Base-by-base conservation (phyloP, 768 basidiomycete genomes). In the Leucocoprinus leucothites region DNA sequence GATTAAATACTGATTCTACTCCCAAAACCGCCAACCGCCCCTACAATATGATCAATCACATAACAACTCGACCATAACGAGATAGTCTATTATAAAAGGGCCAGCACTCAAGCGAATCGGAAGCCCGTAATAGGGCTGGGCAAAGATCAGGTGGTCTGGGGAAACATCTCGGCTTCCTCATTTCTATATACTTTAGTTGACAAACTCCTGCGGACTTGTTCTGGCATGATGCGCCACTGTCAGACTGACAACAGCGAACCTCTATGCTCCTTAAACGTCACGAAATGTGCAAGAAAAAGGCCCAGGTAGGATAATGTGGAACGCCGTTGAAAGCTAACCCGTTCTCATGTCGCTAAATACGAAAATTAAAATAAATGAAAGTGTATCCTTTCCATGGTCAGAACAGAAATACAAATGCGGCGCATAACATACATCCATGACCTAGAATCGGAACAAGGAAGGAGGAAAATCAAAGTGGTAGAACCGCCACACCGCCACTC, bases 1-100 rank as follows among this genome's bases (percentile, higher is more conserved):
- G 19, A 51, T 42, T 51, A 50, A 21, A 51, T 28, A n/a, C 9
- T 42, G 25, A 2, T 42, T 51, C 40, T 34, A 51, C 50, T 43
- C 50, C 42, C 26, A 42, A 51, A 51, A 31, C 19, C 26, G 38
- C 26, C 42, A 42, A 51, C 3, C 50, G 11, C 26, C 40, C 40
- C 18, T 42, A 25, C 38, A 9, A 31, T 38, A 42, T 9, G 16
- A 51, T 43, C 50, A 19, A 43, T 41, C 38, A 50, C 49, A 51
- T 41, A 50, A 50, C 36, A 7, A 41, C 24, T 51, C 24, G 7
- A 24, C 40, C 50, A 21, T 51, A 31, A 42, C n/a, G 40, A 31
- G 41, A 31, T 31, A 5, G 11, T 31, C 31, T 45, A 42, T 42
- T n/a, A 14, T 42, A 45, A 45, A 22, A 19, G 13, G 21, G 21